Percentiles rank a stretch among this genome's conserved stretches.
These are phyloP conservation scores for Ploettnerulaceae sp. DNA, from an alignment of 2,329 filamentous ascomycete species.

Conservation along the genomic window DNA sequence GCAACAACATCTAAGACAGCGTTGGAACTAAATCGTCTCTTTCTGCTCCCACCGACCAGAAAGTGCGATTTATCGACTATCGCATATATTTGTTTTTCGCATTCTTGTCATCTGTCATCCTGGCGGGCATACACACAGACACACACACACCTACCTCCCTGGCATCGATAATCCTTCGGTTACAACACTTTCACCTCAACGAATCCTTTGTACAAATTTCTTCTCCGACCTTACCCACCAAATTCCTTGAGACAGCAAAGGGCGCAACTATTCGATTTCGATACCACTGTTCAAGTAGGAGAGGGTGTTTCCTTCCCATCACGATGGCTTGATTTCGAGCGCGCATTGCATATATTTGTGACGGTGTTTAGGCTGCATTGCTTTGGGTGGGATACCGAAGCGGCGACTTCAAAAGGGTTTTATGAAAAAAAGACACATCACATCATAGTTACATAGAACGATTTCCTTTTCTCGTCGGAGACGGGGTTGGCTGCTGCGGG, in stretches of 20 bases:
- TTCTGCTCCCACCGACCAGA: conserved; percentile 21
- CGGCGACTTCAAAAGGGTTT: conserved; percentile 34
- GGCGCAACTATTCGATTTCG: conserved; percentile 32
- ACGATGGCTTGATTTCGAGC: conserved; percentile 33
- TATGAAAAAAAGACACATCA: conserved; percentile 32
- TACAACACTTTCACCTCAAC: conserved; percentile 31
- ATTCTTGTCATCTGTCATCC: conserved; percentile 29
- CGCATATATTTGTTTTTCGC: conserved; percentile 31
- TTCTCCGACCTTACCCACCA: conserved; percentile 19
- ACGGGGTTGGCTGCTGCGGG: conserved; percentile 22
- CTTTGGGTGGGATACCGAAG: conserved; percentile 31
- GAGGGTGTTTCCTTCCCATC: conserved; percentile 27
- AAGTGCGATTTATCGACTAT: conserved; percentile 24
- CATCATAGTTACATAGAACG: conserved; percentile 34
- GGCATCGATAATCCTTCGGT: conserved; percentile 31
- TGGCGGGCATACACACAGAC: conserved; percentile 32
- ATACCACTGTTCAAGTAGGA: conserved; percentile 34
- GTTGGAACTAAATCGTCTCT: conserved; percentile 30
- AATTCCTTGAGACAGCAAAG: conserved; percentile 33
- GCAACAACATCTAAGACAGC: conserved; percentile 42
- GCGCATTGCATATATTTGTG: conserved; percentile 33
- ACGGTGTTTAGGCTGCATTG: conserved; percentile 34
- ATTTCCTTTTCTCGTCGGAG: conserved; percentile 31
- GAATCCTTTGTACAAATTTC: conserved; percentile 35
- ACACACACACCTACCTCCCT: no score